These are phyloP conservation scores for Carpinus viminea DNA, from an alignment of 306 rosid species.

Conservation along the genomic window DNA sequence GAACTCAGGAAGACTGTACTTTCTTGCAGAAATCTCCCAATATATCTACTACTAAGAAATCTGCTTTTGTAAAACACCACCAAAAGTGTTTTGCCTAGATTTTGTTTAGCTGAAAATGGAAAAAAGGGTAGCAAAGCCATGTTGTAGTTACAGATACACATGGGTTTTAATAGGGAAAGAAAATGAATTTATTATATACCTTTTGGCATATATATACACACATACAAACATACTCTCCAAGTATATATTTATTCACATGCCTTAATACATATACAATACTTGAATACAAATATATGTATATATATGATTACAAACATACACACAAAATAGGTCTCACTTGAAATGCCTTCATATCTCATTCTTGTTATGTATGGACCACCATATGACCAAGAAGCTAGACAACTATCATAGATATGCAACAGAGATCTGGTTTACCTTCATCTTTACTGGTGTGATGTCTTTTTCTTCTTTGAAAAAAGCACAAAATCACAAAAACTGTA, in stretches of 20 bases:
- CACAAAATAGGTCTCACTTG: neutral
- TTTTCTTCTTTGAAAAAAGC: conserved; percentile 39
- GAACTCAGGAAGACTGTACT: neutral
- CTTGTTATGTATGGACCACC: neutral
- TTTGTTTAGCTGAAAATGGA: neutral
- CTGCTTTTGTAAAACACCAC: neutral
- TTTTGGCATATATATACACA: neutral
- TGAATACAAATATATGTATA: neutral
- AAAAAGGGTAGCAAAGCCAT: neutral
- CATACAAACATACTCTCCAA: neutral
- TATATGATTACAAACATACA: neutral
- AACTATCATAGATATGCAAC: neutral
- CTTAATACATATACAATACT: too few relatives aligned
- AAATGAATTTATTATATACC: neutral
- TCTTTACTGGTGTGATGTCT: conserved; percentile 32
- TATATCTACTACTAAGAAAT: neutral
- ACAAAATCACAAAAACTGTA: conserved; percentile 34
- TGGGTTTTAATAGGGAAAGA: neutral
- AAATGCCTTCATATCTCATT: neutral
- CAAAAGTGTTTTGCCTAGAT: neutral
- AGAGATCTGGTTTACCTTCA: conserved; percentile 51
- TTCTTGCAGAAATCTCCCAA: neutral
- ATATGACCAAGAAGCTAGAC: neutral
- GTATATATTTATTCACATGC: too few relatives aligned
- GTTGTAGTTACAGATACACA: neutral